Base-by-base conservation (phyloP, 495 filamentous ascomycete species). In the Hypoxylon intermedium region DNA sequence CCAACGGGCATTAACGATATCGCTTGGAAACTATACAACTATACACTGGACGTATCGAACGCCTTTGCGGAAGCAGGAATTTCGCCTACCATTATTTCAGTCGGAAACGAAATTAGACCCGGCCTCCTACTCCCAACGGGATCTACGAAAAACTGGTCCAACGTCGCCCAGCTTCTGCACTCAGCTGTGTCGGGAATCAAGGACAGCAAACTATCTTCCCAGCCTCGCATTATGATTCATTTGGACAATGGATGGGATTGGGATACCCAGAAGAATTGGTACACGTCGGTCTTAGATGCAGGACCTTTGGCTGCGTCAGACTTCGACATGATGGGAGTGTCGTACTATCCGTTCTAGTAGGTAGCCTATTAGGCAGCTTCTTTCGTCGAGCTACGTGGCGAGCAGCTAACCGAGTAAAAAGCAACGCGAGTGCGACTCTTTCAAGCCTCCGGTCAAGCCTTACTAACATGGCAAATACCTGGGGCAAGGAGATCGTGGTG, bases 211-310 rank as follows among this genome's bases (percentile, higher is more conserved):
- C 77, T 87, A 0, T 69, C 74, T 23, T 75, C 80, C 0, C 75
- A 79, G 40, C 83, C 85, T 3, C 80, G 84, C 58, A 87, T 89
- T 62, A 79, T 90, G 81, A 82, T 89, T 49, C 87, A 89, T 57
- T 76, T 88, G 9, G 86, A 89, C 62, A 85, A 89, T 61, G 85
- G 87, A 41, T 91, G 86, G 84, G 79, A 84, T 58, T 88, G 82
- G 85, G 72, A 63, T 7, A 76, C 77, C n/a, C 87, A 89, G 63
- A 74, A 84, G 18, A 80, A 79, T 60, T 90, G 83, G 68, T 89
- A 88, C 70, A 78, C 79, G 15, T 78, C 79, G 2, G 80, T 83
- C 3, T 71, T 87, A 0, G 78, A 70, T 9, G 61, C 78, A n/a
- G 83, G 81, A 3, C 73, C 77, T 1, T 75, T 89, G 1, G 53